Evolutionary conservation across 164 flowering plant genomes (phyloP).

Genomic region (Dillenia turbinata): DNA sequence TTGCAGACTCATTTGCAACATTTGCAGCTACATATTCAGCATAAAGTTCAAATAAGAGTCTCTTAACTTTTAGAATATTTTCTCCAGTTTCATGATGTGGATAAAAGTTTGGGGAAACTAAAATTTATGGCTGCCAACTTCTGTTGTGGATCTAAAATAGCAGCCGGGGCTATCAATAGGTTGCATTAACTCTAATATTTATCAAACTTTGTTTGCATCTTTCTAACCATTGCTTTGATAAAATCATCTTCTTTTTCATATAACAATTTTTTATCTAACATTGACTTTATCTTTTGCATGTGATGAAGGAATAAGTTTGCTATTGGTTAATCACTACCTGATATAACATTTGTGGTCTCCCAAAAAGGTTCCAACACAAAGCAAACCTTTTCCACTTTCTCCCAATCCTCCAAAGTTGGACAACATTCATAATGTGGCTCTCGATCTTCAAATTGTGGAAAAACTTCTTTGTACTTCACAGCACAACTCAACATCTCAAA

Average conservation of each 20-base stretch:
- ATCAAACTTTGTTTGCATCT: constrained; percentile 9
- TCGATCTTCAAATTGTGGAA: neutral
- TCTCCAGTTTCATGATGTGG: neutral
- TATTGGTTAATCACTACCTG: constrained; percentile 4
- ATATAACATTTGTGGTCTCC: constrained; percentile 6
- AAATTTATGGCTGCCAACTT: neutral
- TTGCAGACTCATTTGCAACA: no score
- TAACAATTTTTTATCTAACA: neutral
- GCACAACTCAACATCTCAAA: constrained; percentile 3
- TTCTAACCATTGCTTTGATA: neutral
- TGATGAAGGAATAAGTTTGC: constrained; percentile 8
- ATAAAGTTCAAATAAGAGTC: constrained; percentile 1
- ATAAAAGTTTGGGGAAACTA: neutral
- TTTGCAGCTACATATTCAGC: neutral
- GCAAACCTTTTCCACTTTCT: constrained; percentile 1
- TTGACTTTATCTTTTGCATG: constrained; percentile 1
- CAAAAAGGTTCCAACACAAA: neutral
- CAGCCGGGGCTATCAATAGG: constrained; percentile 6
- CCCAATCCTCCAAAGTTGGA: constrained; percentile 7
- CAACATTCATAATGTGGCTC: neutral
- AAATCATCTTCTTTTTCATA: neutral
- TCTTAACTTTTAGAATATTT: neutral
- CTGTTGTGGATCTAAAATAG: neutral
- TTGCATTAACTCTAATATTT: constrained; percentile 12
- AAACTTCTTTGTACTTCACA: neutral